Evolutionary conservation across 768 basidiomycete species (phyloP), one percentile per base, ranked within the genome.

Genomic region (Pleurotus tuber-regium): DNA sequence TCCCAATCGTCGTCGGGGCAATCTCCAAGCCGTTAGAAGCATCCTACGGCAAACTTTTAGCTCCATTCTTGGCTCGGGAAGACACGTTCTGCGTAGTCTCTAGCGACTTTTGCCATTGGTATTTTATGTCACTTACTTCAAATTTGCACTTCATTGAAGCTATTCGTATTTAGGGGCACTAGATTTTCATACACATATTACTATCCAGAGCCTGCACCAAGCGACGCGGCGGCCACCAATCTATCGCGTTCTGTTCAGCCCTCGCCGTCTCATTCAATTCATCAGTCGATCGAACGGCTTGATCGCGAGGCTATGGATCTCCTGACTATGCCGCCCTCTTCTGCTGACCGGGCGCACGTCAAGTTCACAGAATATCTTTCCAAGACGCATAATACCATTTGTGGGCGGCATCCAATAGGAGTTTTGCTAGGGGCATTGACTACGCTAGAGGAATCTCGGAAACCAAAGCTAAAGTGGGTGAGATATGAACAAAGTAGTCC

Each of bases 81-180:
- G 84, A 87, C 54, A 98, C 93, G 0, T 76, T 98, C 54, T 93
- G 86, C 60, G 85, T 98, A 38, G 79, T 97, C 46, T 98, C 95
- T 4, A 92, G 89, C 53, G 97, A 99, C 67, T 99, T 99, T 65
- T 98, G 97, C 63, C 97, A 99, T 66, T 99, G 97, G 95, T 94
- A 50, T 55, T 80, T 57, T 26, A 5, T 38, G 30, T 23, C 40
- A 33, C 12, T 14, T 23, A 4, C 12, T 16, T 14, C 35, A 4
- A 5, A 30, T 25, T 4, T 47, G 50, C 49, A 36, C 30, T 50
- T n/a, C 21, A n/a, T 31, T 11, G 8, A 35, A 11, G 14, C 18
- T 19, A n/a, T n/a, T n/a, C 12, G 14, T 23, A 41, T 52, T 2
- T 55, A 92, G 91, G 92, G 93, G 93, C 9, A 75, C 76, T 5